A percentile compares a stretch with the other conserved stretches of the same genome.
Conservation (phyloP, 345 rosid genomes). For the Chamaenerion angustifolium region DNA sequence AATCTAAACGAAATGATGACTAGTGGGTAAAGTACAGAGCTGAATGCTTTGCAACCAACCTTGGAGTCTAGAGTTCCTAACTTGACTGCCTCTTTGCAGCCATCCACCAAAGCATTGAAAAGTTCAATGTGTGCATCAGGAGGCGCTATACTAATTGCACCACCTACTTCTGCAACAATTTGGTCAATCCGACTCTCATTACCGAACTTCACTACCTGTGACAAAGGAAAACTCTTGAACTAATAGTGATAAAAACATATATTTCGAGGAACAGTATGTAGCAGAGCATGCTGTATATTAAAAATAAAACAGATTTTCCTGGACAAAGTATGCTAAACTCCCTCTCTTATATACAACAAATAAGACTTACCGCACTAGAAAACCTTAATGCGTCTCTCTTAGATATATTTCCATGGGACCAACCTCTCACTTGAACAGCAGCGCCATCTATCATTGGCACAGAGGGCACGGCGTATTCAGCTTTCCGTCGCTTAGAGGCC, state of each 20-base stretch:
- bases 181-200: constrained; percentile 54
- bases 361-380: constrained; percentile 62
- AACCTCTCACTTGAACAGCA: no score
- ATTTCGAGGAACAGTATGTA: no score
- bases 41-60: no score
- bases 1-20: background rate
- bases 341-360: background rate
- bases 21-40: no score
- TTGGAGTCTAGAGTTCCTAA: constrained; percentile 34
- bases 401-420: no score
- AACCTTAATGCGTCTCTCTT: constrained; percentile 22
- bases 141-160: constrained; percentile 64
- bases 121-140: constrained; percentile 80
- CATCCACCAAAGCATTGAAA: constrained; percentile 73
- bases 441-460: constrained; percentile 28
- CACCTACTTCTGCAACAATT: constrained; percentile 79
- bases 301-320: no score
- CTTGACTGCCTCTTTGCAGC: constrained; percentile 73
- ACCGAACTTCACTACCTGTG: constrained; percentile 87
- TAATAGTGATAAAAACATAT: no score
- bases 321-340: no score
- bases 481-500: no score
- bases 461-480: constrained; percentile 12
- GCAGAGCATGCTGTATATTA: no score
- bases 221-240: constrained; percentile 2